Base-by-base conservation (phyloP, 176 grass and related monocot species). In the Phragmites australis region DNA sequence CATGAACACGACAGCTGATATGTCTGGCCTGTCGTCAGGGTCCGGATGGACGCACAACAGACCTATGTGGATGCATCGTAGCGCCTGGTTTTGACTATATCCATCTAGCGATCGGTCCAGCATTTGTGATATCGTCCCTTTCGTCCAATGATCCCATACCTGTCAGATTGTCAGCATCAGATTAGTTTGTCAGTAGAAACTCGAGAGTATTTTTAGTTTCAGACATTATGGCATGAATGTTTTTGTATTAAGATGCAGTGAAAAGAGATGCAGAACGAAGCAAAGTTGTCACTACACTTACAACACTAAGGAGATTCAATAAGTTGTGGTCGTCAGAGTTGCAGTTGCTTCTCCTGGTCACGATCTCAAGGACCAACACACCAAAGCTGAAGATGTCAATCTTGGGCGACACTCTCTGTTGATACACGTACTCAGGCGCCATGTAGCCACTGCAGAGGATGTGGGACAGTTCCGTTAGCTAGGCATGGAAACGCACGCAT, bases 311-410 rank as follows among this genome's bases (percentile, higher is more conserved):
- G 31, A 87, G 89, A 9, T 88, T 87, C 13, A 72, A 13, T 9
- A 8, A 14, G 2, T 27, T 63, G 30, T 51, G 31, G 43, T 85
- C 45, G 1, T 60, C 73, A 0, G 31, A 77, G 16, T 58, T 13
- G 22, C 46, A 47, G 27, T 91, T 91, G 26, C 51, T 91, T 65
- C 68, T 81, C 74, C 82, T 54, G 0, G 29, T 85, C 13, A 91
- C 42, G 21, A 91, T 88, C 71, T 91, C 89, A 9, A 91, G 82
- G 46, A 85, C 40, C 18, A 91, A 46, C 5, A 91, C 85, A 0
- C 82, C 86, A 12, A 91, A 88, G 60, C 89, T 91, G 18, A 88
- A 91, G 41, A 82, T 55, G 43, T 91, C 86, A 0, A 87, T 78
- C 65, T 91, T 91, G 49, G 70, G 63, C 3, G 89, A 91, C 26